Evolutionary conservation across 805 yeast genomes (phyloP), one percentile per base, ranked within the genome.

Genomic region (Wickerhamiella parazyma): DNA sequence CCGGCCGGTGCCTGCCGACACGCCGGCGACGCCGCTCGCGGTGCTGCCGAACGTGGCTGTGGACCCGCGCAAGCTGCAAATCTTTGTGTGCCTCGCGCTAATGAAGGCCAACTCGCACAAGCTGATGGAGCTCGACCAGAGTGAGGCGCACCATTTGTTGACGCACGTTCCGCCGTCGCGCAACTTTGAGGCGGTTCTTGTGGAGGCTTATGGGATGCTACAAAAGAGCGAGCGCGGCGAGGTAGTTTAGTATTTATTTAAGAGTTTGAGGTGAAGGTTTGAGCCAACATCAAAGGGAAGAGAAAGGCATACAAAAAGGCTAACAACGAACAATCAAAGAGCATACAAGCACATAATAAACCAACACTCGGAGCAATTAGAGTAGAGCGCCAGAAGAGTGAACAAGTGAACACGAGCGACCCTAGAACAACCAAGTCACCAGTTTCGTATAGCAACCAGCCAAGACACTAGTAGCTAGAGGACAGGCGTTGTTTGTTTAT

Each of bases 91-190:
- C 39, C 65, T 86, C 38, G 83, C 95, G 1, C 72, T 87, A 33
- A 65, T 87, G 50, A 83, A 83, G 60, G 77, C 89, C 41, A 79
- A 80, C 59, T 87, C 81, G 52, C 75, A 75, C 51, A 75, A 80
- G 33, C 68, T 87, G 44, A 70, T 83, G 50, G 96, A 87, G 57
- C 76, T 86, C 50, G 97, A 87, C 55, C 94, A 84, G 57, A 77
- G 82, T 49, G 97, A 87, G 61, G 83, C 85, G 36, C 69, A 86
- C 31, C 93, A 86, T 56, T 76, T 76, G 50, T 67, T 87, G 48
- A 74, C 75, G 48, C 71, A 58, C 36, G 47, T 62, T 8, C 73
- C 72, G 28, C 66, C 65, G 45, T 63, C 68, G 33, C 72, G 71
- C 49, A 84, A 80, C 51, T 79, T 84, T 57, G 86, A 81, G 55